Conservation (phyloP, 2,329 filamentous ascomycete species). For the Neocucurbitaria cava region DNA sequence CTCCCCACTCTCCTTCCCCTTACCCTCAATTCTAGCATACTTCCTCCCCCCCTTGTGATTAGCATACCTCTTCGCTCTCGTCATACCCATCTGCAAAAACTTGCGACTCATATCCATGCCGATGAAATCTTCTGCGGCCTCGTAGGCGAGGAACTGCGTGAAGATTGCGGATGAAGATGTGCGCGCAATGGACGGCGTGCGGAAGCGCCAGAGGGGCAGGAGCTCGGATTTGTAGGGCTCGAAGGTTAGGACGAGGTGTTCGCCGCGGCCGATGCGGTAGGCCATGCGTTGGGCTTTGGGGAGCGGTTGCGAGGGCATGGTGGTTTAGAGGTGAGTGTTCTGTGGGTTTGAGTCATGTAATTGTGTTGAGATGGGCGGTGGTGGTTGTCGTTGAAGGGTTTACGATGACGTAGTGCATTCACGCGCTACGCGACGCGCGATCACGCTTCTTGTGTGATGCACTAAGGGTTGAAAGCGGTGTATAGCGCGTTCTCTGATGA, state of each 20-base stretch:
- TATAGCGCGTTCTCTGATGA: no score
- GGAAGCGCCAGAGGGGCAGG: conserved; percentile 67
- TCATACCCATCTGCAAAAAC: conserved; percentile 72
- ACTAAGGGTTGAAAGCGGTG: no score
- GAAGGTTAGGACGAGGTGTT: conserved; percentile 67
- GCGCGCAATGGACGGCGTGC: conserved; percentile 59
- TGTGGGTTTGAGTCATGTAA: not conserved
- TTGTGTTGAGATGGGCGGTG: not conserved
- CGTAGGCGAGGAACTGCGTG: conserved; percentile 60
- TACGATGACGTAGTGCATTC: conserved; percentile 30
- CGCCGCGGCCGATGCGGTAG: conserved; percentile 66
- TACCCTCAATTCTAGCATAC: no score
- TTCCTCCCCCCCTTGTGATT: conserved; percentile 65
- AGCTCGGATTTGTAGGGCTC: conserved; percentile 69
- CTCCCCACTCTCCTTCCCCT: conserved; percentile 45
- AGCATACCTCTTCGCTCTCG: conserved; percentile 65
- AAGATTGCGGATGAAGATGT: conserved; percentile 59
- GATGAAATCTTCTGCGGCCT: conserved; percentile 62
- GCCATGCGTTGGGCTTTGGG: conserved; percentile 52
- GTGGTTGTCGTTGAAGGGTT: not conserved
- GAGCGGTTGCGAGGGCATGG: conserved; percentile 19
- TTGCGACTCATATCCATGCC: conserved; percentile 71
- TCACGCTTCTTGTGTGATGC: conserved; percentile 18
- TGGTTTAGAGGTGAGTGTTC: not conserved
- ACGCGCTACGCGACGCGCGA: conserved; percentile 17